A percentile compares a stretch with the other conserved stretches of the same genome.
Conservation (phyloP, 2,329 filamentous ascomycete genomes). For the Neonectria neomacrospora region DNA sequence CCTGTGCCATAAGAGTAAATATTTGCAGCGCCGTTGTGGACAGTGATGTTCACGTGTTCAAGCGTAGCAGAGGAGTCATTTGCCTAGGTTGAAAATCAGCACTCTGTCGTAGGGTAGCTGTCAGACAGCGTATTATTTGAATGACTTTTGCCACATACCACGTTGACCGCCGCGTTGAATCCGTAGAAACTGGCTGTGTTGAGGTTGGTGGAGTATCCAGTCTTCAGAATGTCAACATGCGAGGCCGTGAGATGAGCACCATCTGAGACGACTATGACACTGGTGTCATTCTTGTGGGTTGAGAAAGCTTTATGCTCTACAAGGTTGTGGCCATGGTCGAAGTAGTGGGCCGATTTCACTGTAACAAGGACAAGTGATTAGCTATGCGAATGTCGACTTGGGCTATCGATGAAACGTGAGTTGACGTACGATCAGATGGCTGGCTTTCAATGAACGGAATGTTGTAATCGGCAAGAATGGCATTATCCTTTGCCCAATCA, state of each 20-base stretch:
- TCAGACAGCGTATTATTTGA: too few species aligned
- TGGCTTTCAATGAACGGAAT: conserved; percentile 14
- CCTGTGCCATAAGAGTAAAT: conserved; percentile 22
- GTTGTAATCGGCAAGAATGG: conserved; percentile 19
- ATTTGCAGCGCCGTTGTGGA: conserved; percentile 24
- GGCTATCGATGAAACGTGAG: neutral
- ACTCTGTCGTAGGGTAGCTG: too few species aligned
- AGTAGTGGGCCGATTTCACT: conserved; percentile 8
- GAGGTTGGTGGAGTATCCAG: conserved; percentile 23
- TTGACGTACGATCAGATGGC: conserved; percentile 16
- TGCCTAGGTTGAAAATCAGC: conserved; percentile 1
- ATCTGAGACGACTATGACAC: conserved; percentile 20
- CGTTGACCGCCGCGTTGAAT: conserved; percentile 24
- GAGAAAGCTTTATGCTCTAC: conserved; percentile 11
- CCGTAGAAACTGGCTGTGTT: conserved; percentile 27
- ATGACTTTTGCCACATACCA: conserved; percentile 7
- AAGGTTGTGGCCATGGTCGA: neutral
- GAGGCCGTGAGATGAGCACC: conserved; percentile 11
- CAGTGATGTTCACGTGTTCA: conserved; percentile 22
- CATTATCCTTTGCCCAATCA: conserved; percentile 14
- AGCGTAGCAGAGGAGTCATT: conserved; percentile 19
- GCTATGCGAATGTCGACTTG: neutral
- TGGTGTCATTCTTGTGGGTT: conserved; percentile 17
- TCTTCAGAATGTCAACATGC: conserved; percentile 17
- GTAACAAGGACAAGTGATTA: neutral